These are phyloP conservation scores for Boechera divaricarpa DNA, from an alignment of 345 rosid genomes.

Conservation along the genomic window DNA sequence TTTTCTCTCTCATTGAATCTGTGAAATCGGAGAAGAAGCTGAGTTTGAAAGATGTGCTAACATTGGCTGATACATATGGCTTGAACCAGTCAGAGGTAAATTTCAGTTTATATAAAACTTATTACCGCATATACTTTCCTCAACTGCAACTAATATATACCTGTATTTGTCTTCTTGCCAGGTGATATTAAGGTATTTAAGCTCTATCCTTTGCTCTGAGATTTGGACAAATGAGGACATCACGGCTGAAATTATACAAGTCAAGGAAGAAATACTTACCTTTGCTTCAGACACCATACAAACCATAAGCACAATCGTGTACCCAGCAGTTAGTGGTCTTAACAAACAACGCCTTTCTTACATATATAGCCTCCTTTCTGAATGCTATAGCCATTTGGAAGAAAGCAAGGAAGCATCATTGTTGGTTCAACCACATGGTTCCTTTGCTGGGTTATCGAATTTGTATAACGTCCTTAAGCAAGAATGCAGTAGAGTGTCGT, in stretches of 20 bases:
- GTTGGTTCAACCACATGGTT: conserved; percentile 41
- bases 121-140: conserved; percentile 15
- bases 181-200: conserved; percentile 69
- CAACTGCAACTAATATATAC: conserved; percentile 16
- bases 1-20: conserved; percentile 72
- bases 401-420: conserved; percentile 55
- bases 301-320: conserved; percentile 58
- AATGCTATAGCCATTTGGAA: conserved; percentile 68
- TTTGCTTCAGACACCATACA: conserved; percentile 69
- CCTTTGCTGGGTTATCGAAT: conserved; percentile 51
- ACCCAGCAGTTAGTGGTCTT: conserved; percentile 85
- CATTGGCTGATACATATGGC: conserved; percentile 67
- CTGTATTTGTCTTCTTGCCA: conserved; percentile 44
- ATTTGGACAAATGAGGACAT: conserved; percentile 86
- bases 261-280: conserved; percentile 65
- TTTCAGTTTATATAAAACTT: conserved; percentile 6
- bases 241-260: conserved; percentile 66
- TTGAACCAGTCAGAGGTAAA: conserved; percentile 70
- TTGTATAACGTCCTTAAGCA: conserved; percentile 64
- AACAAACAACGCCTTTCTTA: conserved; percentile 79
- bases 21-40: conserved; percentile 76
- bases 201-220: conserved; percentile 74
- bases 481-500: conserved; percentile 85
- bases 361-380: conserved; percentile 76
- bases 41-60: conserved; percentile 66